Percentiles rank a stretch among this genome's conserved stretches.
Conservation (phyloP, 495 filamentous ascomycete species). For the Pseudoneurospora amorphoporcata region DNA sequence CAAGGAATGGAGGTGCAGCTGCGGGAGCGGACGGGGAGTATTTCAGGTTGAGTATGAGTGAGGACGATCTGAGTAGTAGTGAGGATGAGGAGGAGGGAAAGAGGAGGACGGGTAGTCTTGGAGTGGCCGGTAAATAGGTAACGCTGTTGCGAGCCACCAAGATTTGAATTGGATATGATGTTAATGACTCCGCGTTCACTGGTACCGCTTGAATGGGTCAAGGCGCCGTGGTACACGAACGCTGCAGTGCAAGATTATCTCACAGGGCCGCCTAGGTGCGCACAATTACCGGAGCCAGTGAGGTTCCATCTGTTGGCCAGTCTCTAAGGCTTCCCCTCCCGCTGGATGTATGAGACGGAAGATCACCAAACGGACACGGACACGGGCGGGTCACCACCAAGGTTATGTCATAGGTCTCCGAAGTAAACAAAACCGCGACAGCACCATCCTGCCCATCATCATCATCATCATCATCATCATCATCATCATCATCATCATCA, state of each 20-base stretch:
- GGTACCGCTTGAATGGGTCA: background rate
- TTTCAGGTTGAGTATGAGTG: conserved; percentile 20
- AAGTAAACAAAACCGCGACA: background rate
- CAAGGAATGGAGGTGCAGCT: background rate
- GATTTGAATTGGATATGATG: background rate
- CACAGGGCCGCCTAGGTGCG: background rate
- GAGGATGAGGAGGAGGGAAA: conserved; percentile 5
- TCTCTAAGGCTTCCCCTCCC: background rate
- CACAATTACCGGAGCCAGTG: background rate
- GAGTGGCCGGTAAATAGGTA: background rate
- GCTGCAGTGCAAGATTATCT: background rate
- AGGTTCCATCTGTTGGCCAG: background rate
- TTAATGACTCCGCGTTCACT: background rate
- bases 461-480: no score
- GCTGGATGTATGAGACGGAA: background rate
- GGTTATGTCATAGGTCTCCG: background rate
- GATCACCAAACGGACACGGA: background rate
- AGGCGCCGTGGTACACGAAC: background rate
- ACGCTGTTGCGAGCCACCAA: fast-evolving
- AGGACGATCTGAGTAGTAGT: conserved; percentile 15
- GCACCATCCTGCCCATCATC: background rate
- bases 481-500: no score
- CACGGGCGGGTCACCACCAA: background rate
- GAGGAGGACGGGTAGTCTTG: background rate
- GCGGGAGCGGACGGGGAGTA: conserved; percentile 6